A percentile compares a stretch with the other conserved stretches of the same genome.
These are phyloP conservation scores for Chaetomiaceae sp. DNA, from an alignment of 2,329 filamentous ascomycete genomes.

Conservation along the genomic window DNA sequence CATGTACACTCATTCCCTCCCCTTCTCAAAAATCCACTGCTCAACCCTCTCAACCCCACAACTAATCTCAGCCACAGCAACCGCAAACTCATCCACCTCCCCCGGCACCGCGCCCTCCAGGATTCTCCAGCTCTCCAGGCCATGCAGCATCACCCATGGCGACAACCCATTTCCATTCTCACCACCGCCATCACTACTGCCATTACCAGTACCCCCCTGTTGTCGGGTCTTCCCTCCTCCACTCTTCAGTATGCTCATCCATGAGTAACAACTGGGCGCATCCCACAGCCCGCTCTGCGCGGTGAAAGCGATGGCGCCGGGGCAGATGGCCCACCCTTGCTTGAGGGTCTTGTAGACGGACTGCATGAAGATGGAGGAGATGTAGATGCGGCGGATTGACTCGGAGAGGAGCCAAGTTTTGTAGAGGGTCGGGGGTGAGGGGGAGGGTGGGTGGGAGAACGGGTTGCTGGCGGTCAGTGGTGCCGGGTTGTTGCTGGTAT, in stretches of 20 bases:
- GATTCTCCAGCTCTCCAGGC: background rate
- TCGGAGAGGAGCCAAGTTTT: background rate
- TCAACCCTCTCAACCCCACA: background rate
- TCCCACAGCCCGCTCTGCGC: slow-evolving; percentile 1
- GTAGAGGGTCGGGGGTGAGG: background rate
- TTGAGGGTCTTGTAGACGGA: background rate
- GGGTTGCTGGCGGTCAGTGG: background rate
- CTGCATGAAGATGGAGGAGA: background rate
- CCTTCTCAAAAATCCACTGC: background rate
- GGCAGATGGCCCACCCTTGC: background rate
- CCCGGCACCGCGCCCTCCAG: background rate
- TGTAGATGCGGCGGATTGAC: background rate
- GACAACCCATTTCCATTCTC: background rate
- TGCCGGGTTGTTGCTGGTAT: background rate
- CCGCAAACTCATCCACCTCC: slow-evolving; percentile 2
- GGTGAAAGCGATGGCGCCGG: background rate
- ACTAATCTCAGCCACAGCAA: background rate
- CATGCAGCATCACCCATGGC: slow-evolving; percentile 1
- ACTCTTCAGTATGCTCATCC: background rate
- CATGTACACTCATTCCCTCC: no score
- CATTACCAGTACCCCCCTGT: background rate
- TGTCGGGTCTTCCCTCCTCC: background rate
- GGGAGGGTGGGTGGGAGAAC: background rate
- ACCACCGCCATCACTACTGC: background rate
- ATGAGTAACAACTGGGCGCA: background rate